Base-by-base conservation (phyloP, 2,329 filamentous ascomycete species). In the Xylaria sp. region DNA sequence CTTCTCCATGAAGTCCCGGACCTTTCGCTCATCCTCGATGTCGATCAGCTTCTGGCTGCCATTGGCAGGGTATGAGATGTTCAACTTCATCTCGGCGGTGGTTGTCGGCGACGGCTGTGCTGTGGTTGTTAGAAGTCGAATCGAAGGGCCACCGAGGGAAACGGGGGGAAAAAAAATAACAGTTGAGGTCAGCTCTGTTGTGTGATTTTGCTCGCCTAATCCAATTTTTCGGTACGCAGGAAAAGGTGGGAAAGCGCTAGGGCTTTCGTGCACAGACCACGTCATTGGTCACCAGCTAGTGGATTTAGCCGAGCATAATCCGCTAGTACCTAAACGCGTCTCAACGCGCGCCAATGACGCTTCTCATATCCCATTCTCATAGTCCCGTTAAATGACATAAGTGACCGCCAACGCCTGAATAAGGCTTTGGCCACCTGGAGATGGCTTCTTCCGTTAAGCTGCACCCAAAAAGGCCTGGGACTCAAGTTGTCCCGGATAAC, bases 11-110 rank as follows among this genome's bases (percentile, higher is more conserved):
- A 97, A 97, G 83, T 94, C 86, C 78, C 91, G 90, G 78, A 97
- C 87, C 87, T 96, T 97, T 83, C 92, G 92, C 82, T 99, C 95
- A 90, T 99, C 95, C 76, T 99, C 94, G 72, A 99, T 83, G 71
- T 99, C 95, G 83, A 99, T 88, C 77, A 99, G 86, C 87, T 99
- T 99, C 82, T 99, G 94, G 76, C 92, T 94, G 88, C 94, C 94
- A 83, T 97, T 97, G 88, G 93, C 91, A 82, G 94, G 94, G 88
- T 92, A 96, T 71, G 79, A 83, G 73, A 86, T 83, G 82, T 85
- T 85, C 78, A 86, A 78, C 82, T 90, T 90, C 87, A 90, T 90
- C 81, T 83, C 81, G 79, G 76, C 79, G 75, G 63, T 66, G 58
- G 61, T 63, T 62, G 73, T 69, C 60, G 66, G 61, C 63, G 66